Percentiles rank a stretch among this genome's conserved stretches.
Evolutionary conservation across 768 basidiomycete species (phyloP).

Genomic region (Phaeotremella skinneri): DNA sequence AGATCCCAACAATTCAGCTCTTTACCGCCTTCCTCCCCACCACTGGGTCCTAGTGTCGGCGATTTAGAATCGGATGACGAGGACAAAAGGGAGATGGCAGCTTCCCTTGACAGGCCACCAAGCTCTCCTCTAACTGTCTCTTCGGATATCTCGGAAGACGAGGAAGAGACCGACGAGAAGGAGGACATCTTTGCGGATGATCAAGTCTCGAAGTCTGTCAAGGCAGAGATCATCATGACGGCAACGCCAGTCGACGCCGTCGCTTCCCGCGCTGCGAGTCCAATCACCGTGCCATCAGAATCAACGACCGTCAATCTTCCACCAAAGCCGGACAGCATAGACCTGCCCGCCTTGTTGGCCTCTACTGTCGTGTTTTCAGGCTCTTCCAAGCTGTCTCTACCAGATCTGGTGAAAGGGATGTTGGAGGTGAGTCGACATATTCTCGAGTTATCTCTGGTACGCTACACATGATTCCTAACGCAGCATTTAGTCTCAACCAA

Average conservation of each 20-base stretch:
- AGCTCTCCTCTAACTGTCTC: neutral
- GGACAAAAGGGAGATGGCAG: neutral
- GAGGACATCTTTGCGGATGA: neutral
- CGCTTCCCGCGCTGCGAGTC: neutral
- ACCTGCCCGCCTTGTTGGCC: conserved; percentile 44
- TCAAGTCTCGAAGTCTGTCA: conserved; percentile 3
- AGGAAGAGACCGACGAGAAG: neutral
- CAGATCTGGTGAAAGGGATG: conserved; percentile 51
- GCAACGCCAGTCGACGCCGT: neutral
- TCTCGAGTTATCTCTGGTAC: neutral
- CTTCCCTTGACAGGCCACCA: neutral
- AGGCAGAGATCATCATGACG: conserved; percentile 13
- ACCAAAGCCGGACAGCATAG: conserved; percentile 27
- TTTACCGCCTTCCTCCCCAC: conserved; percentile 31
- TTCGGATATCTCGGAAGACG: neutral
- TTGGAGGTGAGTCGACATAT: conserved; percentile 42
- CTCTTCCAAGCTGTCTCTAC: conserved; percentile 39
- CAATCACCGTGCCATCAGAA: neutral
- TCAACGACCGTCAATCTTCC: conserved; percentile 5
- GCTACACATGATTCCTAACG: neutral
- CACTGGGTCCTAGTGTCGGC: neutral
- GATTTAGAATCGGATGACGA: neutral
- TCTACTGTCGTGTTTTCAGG: conserved; percentile 50
- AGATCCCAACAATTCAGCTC: conserved; percentile 7
- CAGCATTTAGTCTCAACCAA: conserved; percentile 44